phyloP scores from a whole-genome alignment of 164 flowering plant genomes.

The Sedum album region DNA sequence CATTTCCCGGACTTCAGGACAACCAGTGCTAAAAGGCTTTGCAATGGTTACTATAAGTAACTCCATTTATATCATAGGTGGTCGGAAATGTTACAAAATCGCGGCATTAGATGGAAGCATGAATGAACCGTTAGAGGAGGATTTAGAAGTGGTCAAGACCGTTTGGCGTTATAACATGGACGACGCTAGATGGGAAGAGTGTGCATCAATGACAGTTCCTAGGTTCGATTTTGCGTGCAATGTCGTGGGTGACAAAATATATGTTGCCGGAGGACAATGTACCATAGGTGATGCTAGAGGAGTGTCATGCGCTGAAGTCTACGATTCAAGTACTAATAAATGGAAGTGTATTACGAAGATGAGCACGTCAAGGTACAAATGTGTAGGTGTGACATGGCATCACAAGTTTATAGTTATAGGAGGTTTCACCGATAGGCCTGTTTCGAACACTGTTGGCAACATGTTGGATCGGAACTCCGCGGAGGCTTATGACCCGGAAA shows the following conservation, averaged over 20 bases:
- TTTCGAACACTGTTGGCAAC: conserved; percentile 11
- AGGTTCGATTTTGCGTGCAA: conserved; percentile 47
- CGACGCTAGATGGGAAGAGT: conserved; percentile 24
- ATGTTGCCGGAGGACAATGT: conserved; percentile 53
- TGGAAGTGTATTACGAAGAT: conserved; percentile 40
- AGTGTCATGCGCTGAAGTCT: conserved; percentile 35
- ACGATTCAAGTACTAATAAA: conserved; percentile 25
- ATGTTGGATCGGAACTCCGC: conserved; percentile 41
- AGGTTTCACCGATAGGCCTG: conserved; percentile 35
- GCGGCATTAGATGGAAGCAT: conserved; percentile 10
- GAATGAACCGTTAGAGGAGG: conserved; percentile 2
- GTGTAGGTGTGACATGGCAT: conserved; percentile 53
- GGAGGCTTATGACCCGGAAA: conserved; percentile 33
- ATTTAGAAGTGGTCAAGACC: conserved; percentile 17
- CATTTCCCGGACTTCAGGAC: conserved; percentile 27
- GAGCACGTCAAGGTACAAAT: conserved; percentile 44
- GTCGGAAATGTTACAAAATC: conserved; percentile 25
- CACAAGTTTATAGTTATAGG: conserved; percentile 50
- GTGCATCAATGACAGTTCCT: conserved; percentile 32
- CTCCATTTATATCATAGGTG: conserved; percentile 42
- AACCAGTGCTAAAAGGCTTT: conserved; percentile 43
- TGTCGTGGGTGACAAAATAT: conserved; percentile 34
- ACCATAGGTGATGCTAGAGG: conserved; percentile 27
- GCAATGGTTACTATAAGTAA: conserved; percentile 36
- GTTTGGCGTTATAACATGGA: conserved; percentile 27